Conservation (phyloP, 2,329 filamentous ascomycete genomes). For the Sclerotinia spermophila region DNA sequence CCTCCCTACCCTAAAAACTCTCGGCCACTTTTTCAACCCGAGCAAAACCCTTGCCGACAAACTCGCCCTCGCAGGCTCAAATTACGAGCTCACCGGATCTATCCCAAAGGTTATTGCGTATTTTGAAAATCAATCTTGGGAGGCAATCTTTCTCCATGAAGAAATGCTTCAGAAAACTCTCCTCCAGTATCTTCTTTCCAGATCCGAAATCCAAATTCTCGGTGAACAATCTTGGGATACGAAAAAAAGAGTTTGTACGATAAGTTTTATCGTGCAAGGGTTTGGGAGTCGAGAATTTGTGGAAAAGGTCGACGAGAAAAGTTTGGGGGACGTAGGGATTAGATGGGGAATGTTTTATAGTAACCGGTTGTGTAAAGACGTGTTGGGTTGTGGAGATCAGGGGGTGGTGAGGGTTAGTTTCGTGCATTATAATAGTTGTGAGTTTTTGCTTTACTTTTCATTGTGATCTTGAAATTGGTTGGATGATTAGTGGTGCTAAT, state of each 20-base stretch:
- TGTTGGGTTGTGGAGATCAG: slow-evolving; percentile 55
- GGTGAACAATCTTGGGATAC: slow-evolving; percentile 51
- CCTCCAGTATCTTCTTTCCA: slow-evolving; percentile 54
- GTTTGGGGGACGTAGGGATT: slow-evolving; percentile 53
- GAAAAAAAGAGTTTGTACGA: slow-evolving; percentile 55
- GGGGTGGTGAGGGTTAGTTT: slow-evolving; percentile 68
- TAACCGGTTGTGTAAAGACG: slow-evolving; percentile 56
- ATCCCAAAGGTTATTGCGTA: slow-evolving; percentile 62
- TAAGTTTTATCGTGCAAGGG: slow-evolving; percentile 63
- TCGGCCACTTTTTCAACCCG: slow-evolving; percentile 67
- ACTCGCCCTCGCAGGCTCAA: slow-evolving; percentile 63
- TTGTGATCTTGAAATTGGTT: neutral
- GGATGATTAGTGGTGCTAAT: slow-evolving; percentile 18
- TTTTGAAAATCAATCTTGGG: slow-evolving; percentile 50
- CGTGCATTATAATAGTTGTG: slow-evolving; percentile 69
- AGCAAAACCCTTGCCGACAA: slow-evolving; percentile 59
- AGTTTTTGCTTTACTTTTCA: slow-evolving; percentile 35
- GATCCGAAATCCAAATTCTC: slow-evolving; percentile 53
- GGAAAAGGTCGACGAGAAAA: slow-evolving; percentile 56
- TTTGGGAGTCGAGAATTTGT: slow-evolving; percentile 56
- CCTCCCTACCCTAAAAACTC: slow-evolving; percentile 52
- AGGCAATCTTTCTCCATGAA: slow-evolving; percentile 55
- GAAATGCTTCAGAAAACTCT: slow-evolving; percentile 54
- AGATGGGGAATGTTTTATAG: slow-evolving; percentile 69
- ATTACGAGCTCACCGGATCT: slow-evolving; percentile 65